Percentiles rank a stretch among this genome's conserved stretches.
Conservation (phyloP, 352 stramenopile genomes). For the Chrysophaeum taylorii region DNA sequence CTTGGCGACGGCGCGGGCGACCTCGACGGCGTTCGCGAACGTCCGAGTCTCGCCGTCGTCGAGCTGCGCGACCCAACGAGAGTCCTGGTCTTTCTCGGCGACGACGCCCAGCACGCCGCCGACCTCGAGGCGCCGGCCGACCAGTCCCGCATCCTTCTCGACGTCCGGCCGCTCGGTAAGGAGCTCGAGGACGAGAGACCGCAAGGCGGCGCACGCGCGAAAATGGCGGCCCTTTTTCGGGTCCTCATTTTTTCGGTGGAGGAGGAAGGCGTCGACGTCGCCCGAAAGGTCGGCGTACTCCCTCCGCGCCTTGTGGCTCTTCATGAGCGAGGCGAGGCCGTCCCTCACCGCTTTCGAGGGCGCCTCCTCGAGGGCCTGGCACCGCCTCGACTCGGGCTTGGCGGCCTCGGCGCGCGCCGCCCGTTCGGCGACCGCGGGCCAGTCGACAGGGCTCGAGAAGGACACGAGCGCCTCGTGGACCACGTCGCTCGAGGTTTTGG, state of each 20-base stretch:
- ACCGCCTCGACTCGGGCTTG: neutral
- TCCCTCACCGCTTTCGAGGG: conserved; percentile 3
- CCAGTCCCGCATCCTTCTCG: neutral
- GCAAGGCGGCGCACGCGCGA: neutral
- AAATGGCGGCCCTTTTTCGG: too few species aligned
- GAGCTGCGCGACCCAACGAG: neutral
- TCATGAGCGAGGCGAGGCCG: neutral
- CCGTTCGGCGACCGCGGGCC: neutral
- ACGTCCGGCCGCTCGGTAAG: neutral
- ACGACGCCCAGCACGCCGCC: neutral
- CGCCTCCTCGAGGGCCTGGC: neutral
- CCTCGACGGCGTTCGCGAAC: neutral
- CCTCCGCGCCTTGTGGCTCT: neutral
- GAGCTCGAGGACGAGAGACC: neutral
- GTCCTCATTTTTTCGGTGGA: too few species aligned
- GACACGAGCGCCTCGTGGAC: too few species aligned
- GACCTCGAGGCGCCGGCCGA: neutral
- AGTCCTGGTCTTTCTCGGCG: neutral
- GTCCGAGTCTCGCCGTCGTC: neutral
- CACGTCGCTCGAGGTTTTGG: too few species aligned
- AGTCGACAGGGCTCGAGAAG: too few species aligned
- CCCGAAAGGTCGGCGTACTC: neutral
- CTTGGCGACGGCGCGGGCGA: neutral
- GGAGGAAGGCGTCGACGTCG: neutral
- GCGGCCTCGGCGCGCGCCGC: neutral